Base-by-base conservation (phyloP, 805 yeast genomes). In the Myxozyma vanderwaltii region DNA sequence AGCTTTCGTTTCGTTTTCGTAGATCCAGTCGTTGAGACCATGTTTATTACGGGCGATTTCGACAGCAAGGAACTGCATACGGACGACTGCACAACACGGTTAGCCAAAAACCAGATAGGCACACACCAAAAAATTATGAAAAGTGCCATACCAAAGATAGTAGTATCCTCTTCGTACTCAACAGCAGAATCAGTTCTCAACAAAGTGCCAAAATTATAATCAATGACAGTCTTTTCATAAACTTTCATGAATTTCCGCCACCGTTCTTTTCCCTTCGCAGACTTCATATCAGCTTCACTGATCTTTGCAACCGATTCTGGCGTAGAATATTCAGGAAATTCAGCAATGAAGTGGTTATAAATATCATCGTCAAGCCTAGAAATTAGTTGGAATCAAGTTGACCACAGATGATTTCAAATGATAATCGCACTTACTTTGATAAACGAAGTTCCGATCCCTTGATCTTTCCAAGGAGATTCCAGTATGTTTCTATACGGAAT, bases 151-250 rank as follows among this genome's bases (percentile, higher is more conserved):
- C 69, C 96, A 68, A 94, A 92, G 54, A 91, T 88, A 47, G 98
- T 89, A 59, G 86, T 84, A 47, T 84, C 82, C 76, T 92, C 89
- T 49, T 83, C 82, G 74, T 94, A 94, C 74, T 89, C 97, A 31
- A 79, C 86, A 48, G 76, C 73, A 38, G 88, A 73, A 65, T 82
- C 84, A n/a, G 82, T 76, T 79, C 99, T 86, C 69, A 94, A 78
- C 67, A 94, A 78, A 17, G 98, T 91, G 64, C 99, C 99, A 73
- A 94, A 94, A 76, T 94, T 94, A 77, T 82, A 94, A 75, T 94
- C 98, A 63, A 88, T 94, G 59, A 94, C 67, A 55, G 73, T 78
- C 55, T 85, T 82, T 72, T 94, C 96, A 77, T 90, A 94, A 63
- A 82, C 78, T 70, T 86, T 88, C 76, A 92, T 84, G 72, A 85